Conservation (phyloP, 106 monocot species). For the Narthecium ossifragum region DNA sequence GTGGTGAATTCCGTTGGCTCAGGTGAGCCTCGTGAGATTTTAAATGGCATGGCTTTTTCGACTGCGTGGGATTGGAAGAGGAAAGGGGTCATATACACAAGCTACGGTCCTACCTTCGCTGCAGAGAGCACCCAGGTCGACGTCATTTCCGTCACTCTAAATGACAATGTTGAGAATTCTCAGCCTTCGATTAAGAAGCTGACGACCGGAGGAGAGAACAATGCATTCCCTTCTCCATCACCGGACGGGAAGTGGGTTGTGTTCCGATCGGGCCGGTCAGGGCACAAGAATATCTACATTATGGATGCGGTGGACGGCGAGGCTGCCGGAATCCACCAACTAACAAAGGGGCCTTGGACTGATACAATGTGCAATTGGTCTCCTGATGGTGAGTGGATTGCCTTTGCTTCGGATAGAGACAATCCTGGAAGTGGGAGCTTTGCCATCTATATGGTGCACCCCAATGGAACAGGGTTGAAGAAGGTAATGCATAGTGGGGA, state of each 20-base stretch:
- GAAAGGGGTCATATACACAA: slow-evolving; percentile 77
- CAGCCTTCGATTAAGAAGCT: slow-evolving; percentile 61
- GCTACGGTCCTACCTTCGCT: slow-evolving; percentile 61
- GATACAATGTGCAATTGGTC: slow-evolving; percentile 86
- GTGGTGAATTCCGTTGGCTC: slow-evolving; percentile 76
- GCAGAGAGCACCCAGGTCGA: slow-evolving; percentile 54
- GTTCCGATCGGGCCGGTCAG: slow-evolving; percentile 79
- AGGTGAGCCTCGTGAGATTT: slow-evolving; percentile 28
- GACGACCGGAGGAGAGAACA: slow-evolving; percentile 64
- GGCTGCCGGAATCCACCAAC: slow-evolving; percentile 14
- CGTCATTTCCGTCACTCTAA: slow-evolving; percentile 52
- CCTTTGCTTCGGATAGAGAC: slow-evolving; percentile 61
- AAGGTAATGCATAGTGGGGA: slow-evolving; percentile 52
- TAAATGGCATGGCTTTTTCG: slow-evolving; percentile 50
- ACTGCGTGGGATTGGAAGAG: slow-evolving; percentile 98
- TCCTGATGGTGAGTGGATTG: slow-evolving; percentile 73
- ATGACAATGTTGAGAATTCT: slow-evolving; percentile 19
- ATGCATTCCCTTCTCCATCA: slow-evolving; percentile 90
- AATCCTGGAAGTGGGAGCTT: slow-evolving; percentile 53
- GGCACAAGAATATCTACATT: slow-evolving; percentile 91
- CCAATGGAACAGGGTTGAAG: slow-evolving; percentile 57
- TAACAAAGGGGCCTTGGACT: slow-evolving; percentile 50
- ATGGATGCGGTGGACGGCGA: slow-evolving; percentile 80
- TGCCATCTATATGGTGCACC: slow-evolving; percentile 57
- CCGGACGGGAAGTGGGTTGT: slow-evolving; percentile 91